phyloP scores from a whole-genome alignment of 768 basidiomycete species.

The Rhodotorula babjevae region DNA sequence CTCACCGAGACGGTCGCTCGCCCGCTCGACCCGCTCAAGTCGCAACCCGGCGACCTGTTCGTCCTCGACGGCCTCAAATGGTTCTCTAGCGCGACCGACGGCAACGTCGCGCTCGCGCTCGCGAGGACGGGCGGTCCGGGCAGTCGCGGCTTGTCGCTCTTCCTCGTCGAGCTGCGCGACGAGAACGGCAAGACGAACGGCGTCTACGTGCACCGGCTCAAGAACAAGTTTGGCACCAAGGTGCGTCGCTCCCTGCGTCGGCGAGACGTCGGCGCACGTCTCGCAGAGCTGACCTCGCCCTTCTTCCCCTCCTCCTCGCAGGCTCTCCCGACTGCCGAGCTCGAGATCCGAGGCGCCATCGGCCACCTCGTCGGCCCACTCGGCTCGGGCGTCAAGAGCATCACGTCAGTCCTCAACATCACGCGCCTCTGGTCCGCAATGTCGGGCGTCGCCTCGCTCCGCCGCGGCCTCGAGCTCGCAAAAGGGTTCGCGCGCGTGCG shows the following conservation, averaged over 20 bases:
- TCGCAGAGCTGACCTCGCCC: neutral
- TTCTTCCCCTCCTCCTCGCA: no score
- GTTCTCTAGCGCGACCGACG: constrained; percentile 59
- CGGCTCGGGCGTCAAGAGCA: constrained; percentile 56
- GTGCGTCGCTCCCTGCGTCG: neutral
- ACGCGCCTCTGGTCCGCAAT: constrained; percentile 67
- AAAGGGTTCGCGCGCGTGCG: constrained; percentile 62
- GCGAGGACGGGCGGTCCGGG: constrained; percentile 61
- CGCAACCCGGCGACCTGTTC: constrained; percentile 6
- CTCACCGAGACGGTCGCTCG: constrained; percentile 64
- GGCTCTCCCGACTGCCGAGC: constrained; percentile 68
- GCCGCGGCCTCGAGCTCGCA: constrained; percentile 63
- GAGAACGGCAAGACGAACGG: constrained; percentile 52
- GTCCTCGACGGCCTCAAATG: constrained; percentile 40
- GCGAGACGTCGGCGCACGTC: no score
- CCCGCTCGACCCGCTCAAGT: neutral
- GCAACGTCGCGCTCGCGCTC: constrained; percentile 65
- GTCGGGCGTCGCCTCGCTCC: constrained; percentile 56
- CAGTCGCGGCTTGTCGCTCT: constrained; percentile 63
- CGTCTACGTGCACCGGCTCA: constrained; percentile 66
- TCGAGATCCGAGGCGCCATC: constrained; percentile 58
- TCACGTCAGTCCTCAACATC: constrained; percentile 69
- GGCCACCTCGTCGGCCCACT: constrained; percentile 60
- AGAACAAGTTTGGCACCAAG: constrained; percentile 69
- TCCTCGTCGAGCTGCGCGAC: constrained; percentile 60